Conservation (phyloP, 2,329 filamentous ascomycete species). For the Pseudohalonectria lignicola region DNA sequence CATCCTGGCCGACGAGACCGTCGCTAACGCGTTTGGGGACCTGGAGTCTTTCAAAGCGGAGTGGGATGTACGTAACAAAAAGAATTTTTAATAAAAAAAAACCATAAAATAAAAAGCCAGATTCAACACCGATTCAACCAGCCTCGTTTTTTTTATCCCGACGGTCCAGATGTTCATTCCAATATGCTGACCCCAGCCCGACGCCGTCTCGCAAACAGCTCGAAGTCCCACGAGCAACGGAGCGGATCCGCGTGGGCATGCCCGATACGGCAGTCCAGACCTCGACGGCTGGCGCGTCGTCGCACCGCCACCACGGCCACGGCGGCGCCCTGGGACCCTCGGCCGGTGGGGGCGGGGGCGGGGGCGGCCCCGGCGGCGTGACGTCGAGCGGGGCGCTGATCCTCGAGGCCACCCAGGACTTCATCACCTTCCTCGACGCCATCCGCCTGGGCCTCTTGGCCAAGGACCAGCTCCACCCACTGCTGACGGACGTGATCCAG, state of each 20-base stretch:
- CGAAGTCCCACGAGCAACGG: conserved; percentile 87
- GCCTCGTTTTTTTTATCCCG: no score
- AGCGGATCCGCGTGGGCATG: conserved; percentile 83
- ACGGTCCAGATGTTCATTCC: no score
- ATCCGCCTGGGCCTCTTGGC: conserved; percentile 84
- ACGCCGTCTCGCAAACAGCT: no score
- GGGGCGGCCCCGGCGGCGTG: conserved; percentile 24
- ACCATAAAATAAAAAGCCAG: no score
- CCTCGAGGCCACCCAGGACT: conserved; percentile 88
- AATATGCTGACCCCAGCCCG: no score
- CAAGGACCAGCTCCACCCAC: conserved; percentile 91
- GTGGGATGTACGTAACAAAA: conserved; percentile 81
- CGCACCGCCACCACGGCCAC: conserved; percentile 37
- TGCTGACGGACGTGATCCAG: conserved; percentile 92
- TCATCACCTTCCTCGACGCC: conserved; percentile 95
- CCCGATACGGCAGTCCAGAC: conserved; percentile 67
- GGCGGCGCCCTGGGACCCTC: conserved; percentile 60
- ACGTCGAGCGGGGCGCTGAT: conserved; percentile 57
- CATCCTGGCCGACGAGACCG: conserved; percentile 78
- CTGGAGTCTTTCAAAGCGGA: conserved; percentile 83
- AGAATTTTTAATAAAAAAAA: no score
- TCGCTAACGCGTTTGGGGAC: conserved; percentile 79
- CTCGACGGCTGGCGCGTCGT: conserved; percentile 31
- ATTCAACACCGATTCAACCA: no score
- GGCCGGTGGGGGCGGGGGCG: conserved; percentile 35